phyloP scores from a whole-genome alignment of 2,329 filamentous ascomycete genomes.

The Fusarium sp. region DNA sequence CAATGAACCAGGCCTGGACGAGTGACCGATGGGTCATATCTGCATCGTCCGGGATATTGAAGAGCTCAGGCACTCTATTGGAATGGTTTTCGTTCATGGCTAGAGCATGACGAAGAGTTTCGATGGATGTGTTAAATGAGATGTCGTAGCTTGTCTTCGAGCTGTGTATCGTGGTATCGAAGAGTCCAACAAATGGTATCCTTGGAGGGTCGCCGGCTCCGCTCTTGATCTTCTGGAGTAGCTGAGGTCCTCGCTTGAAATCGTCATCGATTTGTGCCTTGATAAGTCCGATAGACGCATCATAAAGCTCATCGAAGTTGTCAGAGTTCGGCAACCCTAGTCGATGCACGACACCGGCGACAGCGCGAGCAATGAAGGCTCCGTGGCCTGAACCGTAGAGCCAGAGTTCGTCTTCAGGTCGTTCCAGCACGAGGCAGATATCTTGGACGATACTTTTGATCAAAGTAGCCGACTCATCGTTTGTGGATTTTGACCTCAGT shows the following conservation, averaged over 20 bases:
- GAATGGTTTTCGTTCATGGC: constrained; percentile 41
- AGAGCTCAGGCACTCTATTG: constrained; percentile 9
- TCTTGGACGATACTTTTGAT: constrained; percentile 41
- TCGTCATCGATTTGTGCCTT: constrained; percentile 43
- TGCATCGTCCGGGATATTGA: constrained; percentile 12
- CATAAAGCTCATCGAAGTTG: constrained; percentile 39
- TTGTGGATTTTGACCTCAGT: constrained; percentile 22
- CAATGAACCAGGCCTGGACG: constrained; percentile 43
- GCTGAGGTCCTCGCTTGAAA: constrained; percentile 24
- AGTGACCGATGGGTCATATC: constrained; percentile 30
- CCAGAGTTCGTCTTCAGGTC: constrained; percentile 43
- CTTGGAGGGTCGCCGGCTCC: constrained; percentile 19
- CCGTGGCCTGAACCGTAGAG: constrained; percentile 43
- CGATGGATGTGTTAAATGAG: constrained; percentile 33
- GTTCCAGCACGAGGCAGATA: constrained; percentile 27
- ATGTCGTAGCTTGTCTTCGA: constrained; percentile 33
- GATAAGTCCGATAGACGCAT: constrained; percentile 30
- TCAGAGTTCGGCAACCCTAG: constrained; percentile 29
- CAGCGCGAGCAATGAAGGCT: constrained; percentile 39
- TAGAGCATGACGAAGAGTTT: constrained; percentile 39
- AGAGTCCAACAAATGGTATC: constrained; percentile 43
- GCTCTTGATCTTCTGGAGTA: constrained; percentile 29
- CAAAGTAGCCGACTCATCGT: constrained; percentile 32
- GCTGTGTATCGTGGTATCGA: constrained; percentile 30
- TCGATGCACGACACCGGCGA: constrained; percentile 40